Evolutionary conservation across 495 filamentous ascomycete species (phyloP), one percentile per base, ranked within the genome.

Genomic region (Podospora comata): DNA sequence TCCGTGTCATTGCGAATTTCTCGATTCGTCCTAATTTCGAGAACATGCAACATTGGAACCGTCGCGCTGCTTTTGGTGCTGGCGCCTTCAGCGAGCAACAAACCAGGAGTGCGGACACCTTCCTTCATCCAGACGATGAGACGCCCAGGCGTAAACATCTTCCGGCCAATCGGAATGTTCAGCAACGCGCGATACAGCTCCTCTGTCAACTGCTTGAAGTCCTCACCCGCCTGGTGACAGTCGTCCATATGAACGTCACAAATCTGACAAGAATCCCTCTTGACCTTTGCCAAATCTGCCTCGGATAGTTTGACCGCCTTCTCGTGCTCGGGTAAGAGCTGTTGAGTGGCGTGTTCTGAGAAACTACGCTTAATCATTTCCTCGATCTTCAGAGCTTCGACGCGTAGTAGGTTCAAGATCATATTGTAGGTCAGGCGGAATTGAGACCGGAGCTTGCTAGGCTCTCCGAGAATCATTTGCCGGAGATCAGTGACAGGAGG

Each of bases 361-460:
- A 99, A 99, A 77, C 92, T 97, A 70, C 95, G 88, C 84, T 99
- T 99, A 81, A 99, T 99, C 95, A 99, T 99, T 79, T 99, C 95
- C 78, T 99, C 95, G 71, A 99, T 98, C 80, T 97, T 98, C 65
- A 99, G 80, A 6, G 95, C 96, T 79, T 99, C 95, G 19, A 99
- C 95, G 20, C 95, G 90, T 23, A 99, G 83, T 7, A 99, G 85
- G 72, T 98, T 99, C 58, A 99, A 83, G 55, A 99, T 99, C 95
- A 99, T 99, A 78, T 97, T 98, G 82, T 99, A 99, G 1, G 95
- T 99, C 55, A 99, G 84, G 68, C 95, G 87, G 83, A 99, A 99
- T 75, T 99, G 96, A 27, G 94, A 97, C 56, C 92, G 86, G 61
- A 99, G 86, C 82, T 97, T 98, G 59, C 92, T 96, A 39, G 95